phyloP scores from a whole-genome alignment of 2,329 filamentous ascomycete genomes.

The Fusarium sp. region DNA sequence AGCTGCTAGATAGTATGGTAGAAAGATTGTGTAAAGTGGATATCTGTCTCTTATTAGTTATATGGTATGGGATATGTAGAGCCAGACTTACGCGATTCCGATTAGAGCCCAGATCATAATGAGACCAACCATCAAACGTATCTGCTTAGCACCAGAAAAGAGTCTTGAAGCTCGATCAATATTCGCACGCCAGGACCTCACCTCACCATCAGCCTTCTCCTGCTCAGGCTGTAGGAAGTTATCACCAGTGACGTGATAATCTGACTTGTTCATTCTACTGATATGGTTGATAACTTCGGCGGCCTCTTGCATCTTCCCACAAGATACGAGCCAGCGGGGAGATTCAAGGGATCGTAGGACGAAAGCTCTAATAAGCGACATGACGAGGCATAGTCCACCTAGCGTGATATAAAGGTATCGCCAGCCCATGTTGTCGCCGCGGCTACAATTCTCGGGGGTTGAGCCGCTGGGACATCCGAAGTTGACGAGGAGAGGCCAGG shows the following conservation, averaged over 20 bases:
- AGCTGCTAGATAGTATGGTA: neutral
- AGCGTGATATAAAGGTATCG: neutral
- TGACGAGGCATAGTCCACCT: neutral
- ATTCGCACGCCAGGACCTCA: neutral
- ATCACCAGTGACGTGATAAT: neutral
- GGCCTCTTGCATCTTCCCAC: neutral
- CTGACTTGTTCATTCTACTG: neutral
- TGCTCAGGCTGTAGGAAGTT: neutral
- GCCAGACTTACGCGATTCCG: neutral
- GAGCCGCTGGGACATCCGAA: neutral
- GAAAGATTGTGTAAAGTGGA: neutral
- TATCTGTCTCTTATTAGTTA: neutral
- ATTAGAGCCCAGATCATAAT: neutral
- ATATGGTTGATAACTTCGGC: neutral
- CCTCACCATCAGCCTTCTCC: neutral
- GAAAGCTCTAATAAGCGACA: neutral
- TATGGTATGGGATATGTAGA: fast-evolving
- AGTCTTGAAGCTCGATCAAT: neutral
- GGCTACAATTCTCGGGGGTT: neutral
- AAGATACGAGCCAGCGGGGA: neutral
- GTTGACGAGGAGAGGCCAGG: neutral
- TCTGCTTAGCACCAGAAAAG: neutral
- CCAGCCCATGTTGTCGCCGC: neutral
- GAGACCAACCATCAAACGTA: neutral
- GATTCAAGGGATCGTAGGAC: neutral